phyloP scores from a whole-genome alignment of 1,139 yeast species.

The Scheffersomyces illinoinensis region DNA sequence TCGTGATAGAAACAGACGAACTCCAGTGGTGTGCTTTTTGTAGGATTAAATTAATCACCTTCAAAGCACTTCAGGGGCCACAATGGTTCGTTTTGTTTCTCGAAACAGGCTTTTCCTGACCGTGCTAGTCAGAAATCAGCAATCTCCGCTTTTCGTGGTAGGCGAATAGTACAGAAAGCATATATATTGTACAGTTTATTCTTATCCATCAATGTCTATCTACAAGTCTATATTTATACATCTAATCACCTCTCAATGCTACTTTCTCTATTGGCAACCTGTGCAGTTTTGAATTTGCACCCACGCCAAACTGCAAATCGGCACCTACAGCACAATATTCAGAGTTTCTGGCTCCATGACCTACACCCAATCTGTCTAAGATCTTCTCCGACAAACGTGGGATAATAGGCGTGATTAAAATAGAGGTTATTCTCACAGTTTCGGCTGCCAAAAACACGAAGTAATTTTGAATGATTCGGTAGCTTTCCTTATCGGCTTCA shows the following conservation, averaged over 20 bases:
- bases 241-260: constrained; percentile 15
- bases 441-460: constrained; percentile 71
- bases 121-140: not conserved
- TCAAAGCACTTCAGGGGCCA: too few species aligned
- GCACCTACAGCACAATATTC: constrained; percentile 42
- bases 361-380: constrained; percentile 66
- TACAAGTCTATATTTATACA: constrained; percentile 3
- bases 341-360: constrained; percentile 35
- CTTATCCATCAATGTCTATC: constrained; percentile 2
- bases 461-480: constrained; percentile 41
- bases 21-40: too few species aligned
- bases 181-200: not conserved
- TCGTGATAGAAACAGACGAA: too few species aligned
- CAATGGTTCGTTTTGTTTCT: too few species aligned
- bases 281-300: constrained; percentile 30
- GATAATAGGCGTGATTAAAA: constrained; percentile 69
- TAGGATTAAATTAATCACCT: too few species aligned
- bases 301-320: constrained; percentile 50
- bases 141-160: not conserved
- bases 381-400: constrained; percentile 61
- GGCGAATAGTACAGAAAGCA: not conserved
- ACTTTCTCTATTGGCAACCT: constrained; percentile 27
- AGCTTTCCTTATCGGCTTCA: constrained; percentile 18
- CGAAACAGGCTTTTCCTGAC: too few species aligned
- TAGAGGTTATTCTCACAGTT: constrained; percentile 63